Conservation (phyloP, 176 grass and related monocot genomes). For the Cenchrus fungigraminus region DNA sequence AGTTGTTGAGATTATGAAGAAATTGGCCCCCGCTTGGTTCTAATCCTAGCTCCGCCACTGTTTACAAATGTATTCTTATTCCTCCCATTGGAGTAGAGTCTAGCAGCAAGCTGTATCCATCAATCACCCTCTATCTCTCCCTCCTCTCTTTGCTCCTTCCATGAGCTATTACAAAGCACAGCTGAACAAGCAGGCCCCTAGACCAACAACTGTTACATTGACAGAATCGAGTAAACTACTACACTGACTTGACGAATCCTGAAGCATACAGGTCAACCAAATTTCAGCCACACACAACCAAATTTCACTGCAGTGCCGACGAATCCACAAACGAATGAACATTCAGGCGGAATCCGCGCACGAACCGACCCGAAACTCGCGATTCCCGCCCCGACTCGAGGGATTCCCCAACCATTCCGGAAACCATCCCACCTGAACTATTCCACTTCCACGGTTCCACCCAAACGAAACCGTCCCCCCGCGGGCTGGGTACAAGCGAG, state of each 20-base stretch:
- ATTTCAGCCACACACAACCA: not conserved
- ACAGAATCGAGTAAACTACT: no score
- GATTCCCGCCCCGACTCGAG: not conserved
- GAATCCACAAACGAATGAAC: not conserved
- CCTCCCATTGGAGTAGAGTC: not conserved
- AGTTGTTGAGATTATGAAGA: no score
- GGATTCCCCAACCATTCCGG: not conserved
- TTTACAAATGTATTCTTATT: not conserved
- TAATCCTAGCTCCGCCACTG: no score
- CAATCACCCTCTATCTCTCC: not conserved
- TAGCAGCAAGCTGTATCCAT: not conserved
- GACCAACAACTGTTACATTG: not conserved
- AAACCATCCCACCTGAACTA: not conserved
- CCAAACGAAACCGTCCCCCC: not conserved
- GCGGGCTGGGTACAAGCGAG: not conserved
- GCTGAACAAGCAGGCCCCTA: not conserved
- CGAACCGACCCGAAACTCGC: not conserved
- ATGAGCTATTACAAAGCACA: not conserved
- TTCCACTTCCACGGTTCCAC: not conserved
- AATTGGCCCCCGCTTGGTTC: no score
- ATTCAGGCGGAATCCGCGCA: not conserved
- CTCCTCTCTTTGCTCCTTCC: no score
- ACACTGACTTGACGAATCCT: not conserved
- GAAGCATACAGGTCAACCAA: conserved; percentile 15
- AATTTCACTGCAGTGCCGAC: not conserved